Base-by-base conservation (phyloP, 805 yeast species). In the Isabelozyma rhagii region DNA sequence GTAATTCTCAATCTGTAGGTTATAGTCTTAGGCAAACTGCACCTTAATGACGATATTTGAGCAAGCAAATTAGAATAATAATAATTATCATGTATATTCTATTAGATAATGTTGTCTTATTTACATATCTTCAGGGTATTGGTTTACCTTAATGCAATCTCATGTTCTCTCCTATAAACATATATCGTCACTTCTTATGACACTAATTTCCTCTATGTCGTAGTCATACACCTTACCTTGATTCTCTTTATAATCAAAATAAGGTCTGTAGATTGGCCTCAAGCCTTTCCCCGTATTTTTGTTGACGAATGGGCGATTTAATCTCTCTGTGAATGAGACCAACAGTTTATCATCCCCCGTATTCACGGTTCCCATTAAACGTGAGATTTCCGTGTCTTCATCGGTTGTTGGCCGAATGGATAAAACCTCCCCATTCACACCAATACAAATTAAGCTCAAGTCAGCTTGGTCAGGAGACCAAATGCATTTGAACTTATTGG, bases 271-370 rank as follows among this genome's bases (percentile, higher is more conserved):
- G 7, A 71, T 43, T 1, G 68, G 53, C 18, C 64, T 65, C 14
- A 74, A 55, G 1, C 79, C 77, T 45, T 72, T 74, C 2, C 79
- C 79, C 11, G 72, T 66, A 10, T 71, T 61, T 43, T 71, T 72
- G 31, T 66, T 66, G 2, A 47, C 31, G 49, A 73, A 74, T 6
- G 77, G 76, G 17, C 68, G 55, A 28, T 59, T 62, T 39, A 67
- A 56, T 28, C 60, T 60, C 9, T 64, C 62, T 8, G 58, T 28
- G 15, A 57, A 50, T 3, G 55, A 52, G 5, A 43, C 48, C 3
- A 64, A 21, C 50, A 56, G 57, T 4, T 49, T 45, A 7, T 46
- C 44, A 13, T 38, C 43, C 14, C 43, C 47, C 5, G 27, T 27
- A 18, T 54, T 51, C 43, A 67, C 42, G 1, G 51, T 51, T 10